These are phyloP conservation scores for Gymnopus androsaceus DNA, from an alignment of 1,284 basidiomycete species.

Conservation along the genomic window DNA sequence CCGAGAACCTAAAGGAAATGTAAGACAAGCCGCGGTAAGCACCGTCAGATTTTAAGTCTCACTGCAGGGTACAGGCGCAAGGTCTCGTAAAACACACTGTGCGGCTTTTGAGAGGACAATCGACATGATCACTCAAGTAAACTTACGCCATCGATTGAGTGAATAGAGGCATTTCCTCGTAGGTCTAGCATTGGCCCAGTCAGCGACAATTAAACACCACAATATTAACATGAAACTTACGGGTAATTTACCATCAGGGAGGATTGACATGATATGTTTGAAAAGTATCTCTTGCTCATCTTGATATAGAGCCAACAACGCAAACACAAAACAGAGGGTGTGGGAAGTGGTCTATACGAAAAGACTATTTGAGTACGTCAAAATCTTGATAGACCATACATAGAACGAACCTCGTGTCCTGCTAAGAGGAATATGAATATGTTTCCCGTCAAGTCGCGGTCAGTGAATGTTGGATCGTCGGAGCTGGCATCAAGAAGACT, in stretches of 20 bases:
- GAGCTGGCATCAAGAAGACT: conserved; percentile 54
- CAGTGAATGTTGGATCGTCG: conserved; percentile 39
- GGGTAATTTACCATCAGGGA: conserved; percentile 43
- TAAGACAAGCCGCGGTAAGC: background rate
- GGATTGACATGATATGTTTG: conserved; percentile 40
- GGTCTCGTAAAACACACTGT: conserved; percentile 59
- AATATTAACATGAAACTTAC: conserved; percentile 32
- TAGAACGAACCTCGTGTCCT: conserved; percentile 57
- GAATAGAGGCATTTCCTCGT: conserved; percentile 53
- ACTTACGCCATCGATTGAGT: conserved; percentile 46
- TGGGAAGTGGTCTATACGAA: conserved; percentile 30
- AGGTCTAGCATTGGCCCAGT: conserved; percentile 37
- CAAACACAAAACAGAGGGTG: conserved; percentile 13
- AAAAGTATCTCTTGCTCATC: conserved; percentile 52
- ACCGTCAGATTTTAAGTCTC: conserved; percentile 22
- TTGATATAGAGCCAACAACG: conserved; percentile 34
- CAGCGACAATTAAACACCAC: background rate
- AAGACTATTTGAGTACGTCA: background rate
- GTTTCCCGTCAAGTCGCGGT: conserved; percentile 59
- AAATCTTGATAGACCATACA: background rate
- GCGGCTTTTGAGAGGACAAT: conserved; percentile 10
- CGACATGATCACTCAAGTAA: too few relatives aligned
- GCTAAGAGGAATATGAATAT: conserved; percentile 61
- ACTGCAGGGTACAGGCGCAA: conserved; percentile 63
- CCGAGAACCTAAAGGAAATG: conserved; percentile 33